Conservation (phyloP, 106 monocot genomes). For the Iris macrosiphon region DNA sequence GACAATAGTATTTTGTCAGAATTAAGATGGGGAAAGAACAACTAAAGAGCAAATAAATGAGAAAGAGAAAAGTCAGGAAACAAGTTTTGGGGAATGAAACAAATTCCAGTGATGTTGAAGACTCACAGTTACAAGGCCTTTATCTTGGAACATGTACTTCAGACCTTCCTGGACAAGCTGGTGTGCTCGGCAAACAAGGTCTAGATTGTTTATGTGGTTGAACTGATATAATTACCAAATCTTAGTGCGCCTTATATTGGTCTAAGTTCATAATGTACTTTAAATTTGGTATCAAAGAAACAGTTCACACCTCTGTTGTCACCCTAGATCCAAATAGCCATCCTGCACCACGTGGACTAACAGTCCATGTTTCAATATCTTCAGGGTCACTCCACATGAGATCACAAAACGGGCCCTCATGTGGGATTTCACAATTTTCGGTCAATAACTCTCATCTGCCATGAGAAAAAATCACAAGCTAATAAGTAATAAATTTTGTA, state of each 20-base stretch:
- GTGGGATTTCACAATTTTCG: conserved; percentile 97
- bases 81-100: too few species aligned
- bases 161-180: conserved; percentile 96
- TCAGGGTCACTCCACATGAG: conserved; percentile 98
- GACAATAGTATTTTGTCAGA: background rate
- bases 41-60: background rate
- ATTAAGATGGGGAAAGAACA: background rate
- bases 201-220: conserved; percentile 85
- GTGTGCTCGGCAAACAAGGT: conserved; percentile 87
- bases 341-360: conserved; percentile 80
- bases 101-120: background rate
- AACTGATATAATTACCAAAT: conserved; percentile 36
- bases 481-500: background rate
- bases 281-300: background rate
- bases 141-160: conserved; percentile 96
- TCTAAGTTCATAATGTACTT: too few species aligned
- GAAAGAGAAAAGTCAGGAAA: background rate
- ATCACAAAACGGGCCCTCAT: conserved; percentile 98
- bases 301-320: conserved; percentile 53
- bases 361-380: conserved; percentile 87
- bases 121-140: conserved; percentile 82
- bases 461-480: background rate
- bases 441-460: conserved; percentile 85
- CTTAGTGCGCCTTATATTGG: background rate
- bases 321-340: conserved; percentile 90